These are phyloP conservation scores for Colletotrichum truncatum DNA, from an alignment of 2,329 filamentous ascomycete genomes.

Conservation along the genomic window DNA sequence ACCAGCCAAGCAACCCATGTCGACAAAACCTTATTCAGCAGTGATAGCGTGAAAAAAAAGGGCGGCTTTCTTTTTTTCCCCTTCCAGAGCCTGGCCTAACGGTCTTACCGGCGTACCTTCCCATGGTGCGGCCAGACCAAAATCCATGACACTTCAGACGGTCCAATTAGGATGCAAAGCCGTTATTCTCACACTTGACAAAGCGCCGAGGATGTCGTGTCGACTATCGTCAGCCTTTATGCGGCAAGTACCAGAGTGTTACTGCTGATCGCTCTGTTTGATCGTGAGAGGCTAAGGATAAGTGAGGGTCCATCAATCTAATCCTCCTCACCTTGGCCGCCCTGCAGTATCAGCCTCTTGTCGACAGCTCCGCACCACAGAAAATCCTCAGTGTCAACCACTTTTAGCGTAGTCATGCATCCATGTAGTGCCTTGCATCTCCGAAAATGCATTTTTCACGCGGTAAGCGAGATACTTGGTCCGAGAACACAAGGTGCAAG, in stretches of 20 bases:
- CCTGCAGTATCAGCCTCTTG: conserved; percentile 15
- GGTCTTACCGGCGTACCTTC: neutral
- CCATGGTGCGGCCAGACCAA: neutral
- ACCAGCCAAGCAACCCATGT: conserved; percentile 24
- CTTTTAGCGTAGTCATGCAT: neutral
- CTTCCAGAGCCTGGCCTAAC: neutral
- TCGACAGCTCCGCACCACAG: neutral
- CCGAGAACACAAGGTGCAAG: neutral
- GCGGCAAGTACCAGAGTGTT: neutral
- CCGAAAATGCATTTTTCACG: conserved; percentile 4
- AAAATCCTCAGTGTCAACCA: neutral
- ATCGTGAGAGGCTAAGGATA: neutral
- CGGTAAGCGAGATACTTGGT: conserved; percentile 1
- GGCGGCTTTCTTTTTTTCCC: conserved; percentile 6
- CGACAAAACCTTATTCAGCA: conserved; percentile 22
- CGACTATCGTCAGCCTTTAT: conserved; percentile 6
- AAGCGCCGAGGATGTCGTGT: neutral
- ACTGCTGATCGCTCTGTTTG: conserved; percentile 4
- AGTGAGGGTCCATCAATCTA: neutral
- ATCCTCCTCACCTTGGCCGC: neutral
- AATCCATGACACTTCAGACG: conserved; percentile 6
- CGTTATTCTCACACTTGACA: conserved; percentile 11
- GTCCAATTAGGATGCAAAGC: conserved; percentile 6
- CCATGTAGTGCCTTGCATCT: conserved; percentile 15
- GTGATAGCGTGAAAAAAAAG: neutral